Percentiles rank a stretch among this genome's conserved stretches.
phyloP scores from a whole-genome alignment of 2,329 filamentous ascomycete genomes.

The Periconia sp. region DNA sequence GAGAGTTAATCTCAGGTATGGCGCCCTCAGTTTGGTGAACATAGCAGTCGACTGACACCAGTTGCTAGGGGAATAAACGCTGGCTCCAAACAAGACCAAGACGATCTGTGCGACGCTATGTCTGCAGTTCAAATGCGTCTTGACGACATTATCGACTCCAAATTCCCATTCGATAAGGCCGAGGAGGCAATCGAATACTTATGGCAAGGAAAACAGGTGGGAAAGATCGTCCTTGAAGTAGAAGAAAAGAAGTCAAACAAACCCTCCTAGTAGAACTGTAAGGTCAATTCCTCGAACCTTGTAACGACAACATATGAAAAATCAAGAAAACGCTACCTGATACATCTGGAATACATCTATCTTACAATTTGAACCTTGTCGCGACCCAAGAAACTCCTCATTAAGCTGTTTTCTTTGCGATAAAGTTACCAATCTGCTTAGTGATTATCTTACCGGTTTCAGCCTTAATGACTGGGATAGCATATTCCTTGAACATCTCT shows the following conservation, averaged over 20 bases:
- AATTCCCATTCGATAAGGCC: constrained; percentile 35
- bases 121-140: constrained; percentile 31
- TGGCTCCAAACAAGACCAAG: constrained; percentile 56
- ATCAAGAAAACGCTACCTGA: no score
- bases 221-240: constrained; percentile 14
- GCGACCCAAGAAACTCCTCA: background rate
- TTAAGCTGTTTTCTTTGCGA: constrained; percentile 12
- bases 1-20: constrained; percentile 11
- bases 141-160: constrained; percentile 32
- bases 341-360: background rate
- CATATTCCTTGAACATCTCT: constrained; percentile 21
- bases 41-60: background rate
- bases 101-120: constrained; percentile 36
- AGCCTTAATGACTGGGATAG: constrained; percentile 21
- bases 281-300: background rate
- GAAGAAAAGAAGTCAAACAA: background rate
- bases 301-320: background rate
- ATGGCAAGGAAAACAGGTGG: constrained; percentile 36
- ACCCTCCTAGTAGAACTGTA: background rate
- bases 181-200: constrained; percentile 38
- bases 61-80: constrained; percentile 57
- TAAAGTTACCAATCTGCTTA: constrained; percentile 16
- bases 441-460: constrained; percentile 19
- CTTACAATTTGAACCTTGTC: background rate
- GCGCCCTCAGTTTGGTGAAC: background rate